These are phyloP conservation scores for Tolypocladium tropicale DNA, from an alignment of 2,329 filamentous ascomycete species.

Conservation along the genomic window DNA sequence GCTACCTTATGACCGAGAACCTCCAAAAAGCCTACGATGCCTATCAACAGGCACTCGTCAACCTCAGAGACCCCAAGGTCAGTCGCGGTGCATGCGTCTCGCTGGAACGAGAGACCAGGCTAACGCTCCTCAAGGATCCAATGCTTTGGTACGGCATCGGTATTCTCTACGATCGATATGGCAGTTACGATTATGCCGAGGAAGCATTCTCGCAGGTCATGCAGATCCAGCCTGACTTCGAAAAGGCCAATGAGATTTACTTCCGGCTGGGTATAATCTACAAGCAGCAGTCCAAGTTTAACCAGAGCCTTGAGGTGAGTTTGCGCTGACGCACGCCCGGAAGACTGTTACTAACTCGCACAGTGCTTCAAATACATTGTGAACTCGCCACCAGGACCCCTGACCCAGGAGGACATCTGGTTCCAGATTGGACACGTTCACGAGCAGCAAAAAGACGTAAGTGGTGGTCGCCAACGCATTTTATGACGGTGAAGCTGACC, in stretches of 20 bases:
- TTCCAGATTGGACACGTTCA: constrained; percentile 99
- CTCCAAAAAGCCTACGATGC: constrained; percentile 93
- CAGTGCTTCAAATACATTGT: constrained; percentile 99
- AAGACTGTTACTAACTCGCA: background rate
- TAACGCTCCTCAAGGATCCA: constrained; percentile 54
- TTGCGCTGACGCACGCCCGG: background rate
- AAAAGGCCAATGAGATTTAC: constrained; percentile 98
- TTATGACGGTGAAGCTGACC: constrained; percentile 21
- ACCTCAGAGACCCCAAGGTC: constrained; percentile 88
- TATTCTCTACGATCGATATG: constrained; percentile 93
- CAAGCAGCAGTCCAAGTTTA: constrained; percentile 94
- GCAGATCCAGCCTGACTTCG: constrained; percentile 95
- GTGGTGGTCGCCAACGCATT: constrained; percentile 23
- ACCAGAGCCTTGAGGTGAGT: constrained; percentile 78
- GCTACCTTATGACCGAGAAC: constrained; percentile 98
- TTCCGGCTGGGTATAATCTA: constrained; percentile 99
- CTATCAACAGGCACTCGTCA: constrained; percentile 90
- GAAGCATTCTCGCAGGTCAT: constrained; percentile 98
- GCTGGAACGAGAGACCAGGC: background rate
- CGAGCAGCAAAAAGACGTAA: constrained; percentile 95
- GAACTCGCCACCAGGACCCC: constrained; percentile 75
- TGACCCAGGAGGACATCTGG: constrained; percentile 98
- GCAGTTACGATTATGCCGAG: constrained; percentile 91
- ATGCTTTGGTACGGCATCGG: constrained; percentile 99
- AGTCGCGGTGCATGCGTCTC: constrained; percentile 11